phyloP scores from a whole-genome alignment of 345 rosid species.

The Pistacia vera region DNA sequence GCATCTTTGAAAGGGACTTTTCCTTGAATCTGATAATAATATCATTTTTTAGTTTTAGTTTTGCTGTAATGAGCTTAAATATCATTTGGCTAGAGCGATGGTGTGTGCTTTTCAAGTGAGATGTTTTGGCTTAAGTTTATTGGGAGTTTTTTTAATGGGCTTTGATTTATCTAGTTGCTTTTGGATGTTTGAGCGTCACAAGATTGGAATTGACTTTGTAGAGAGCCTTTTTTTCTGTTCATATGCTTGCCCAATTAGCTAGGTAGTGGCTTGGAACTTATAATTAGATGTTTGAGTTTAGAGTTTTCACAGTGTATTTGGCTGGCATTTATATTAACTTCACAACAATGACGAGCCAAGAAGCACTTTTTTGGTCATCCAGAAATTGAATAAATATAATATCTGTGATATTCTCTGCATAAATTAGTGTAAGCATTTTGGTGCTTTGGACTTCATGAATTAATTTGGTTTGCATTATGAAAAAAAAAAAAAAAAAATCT shows the following conservation, averaged over 20 bases:
- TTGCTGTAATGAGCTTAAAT: not conserved
- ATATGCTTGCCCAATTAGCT: not conserved
- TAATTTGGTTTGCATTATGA: not conserved
- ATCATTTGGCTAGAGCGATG: not conserved
- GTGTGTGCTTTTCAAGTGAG: not conserved
- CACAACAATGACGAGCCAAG: not conserved
- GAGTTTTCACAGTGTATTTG: not conserved
- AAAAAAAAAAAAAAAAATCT: not conserved
- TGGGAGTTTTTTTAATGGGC: not conserved
- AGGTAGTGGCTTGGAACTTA: not conserved
- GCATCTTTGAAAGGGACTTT: not conserved
- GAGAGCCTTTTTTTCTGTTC: not conserved
- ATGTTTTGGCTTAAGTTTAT: not conserved
- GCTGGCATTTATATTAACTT: not conserved
- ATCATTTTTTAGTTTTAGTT: not conserved
- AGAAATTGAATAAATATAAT: not conserved
- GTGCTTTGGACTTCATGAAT: not conserved
- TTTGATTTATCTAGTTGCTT: not conserved
- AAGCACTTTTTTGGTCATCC: not conserved
- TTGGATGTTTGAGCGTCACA: not conserved
- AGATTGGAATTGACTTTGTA: not conserved
- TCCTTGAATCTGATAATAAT: not conserved
- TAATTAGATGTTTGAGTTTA: not conserved
- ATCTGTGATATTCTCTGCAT: not conserved
- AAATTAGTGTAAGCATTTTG: not conserved